phyloP scores from a whole-genome alignment of 805 yeast genomes.

The Candida multigemmis region DNA sequence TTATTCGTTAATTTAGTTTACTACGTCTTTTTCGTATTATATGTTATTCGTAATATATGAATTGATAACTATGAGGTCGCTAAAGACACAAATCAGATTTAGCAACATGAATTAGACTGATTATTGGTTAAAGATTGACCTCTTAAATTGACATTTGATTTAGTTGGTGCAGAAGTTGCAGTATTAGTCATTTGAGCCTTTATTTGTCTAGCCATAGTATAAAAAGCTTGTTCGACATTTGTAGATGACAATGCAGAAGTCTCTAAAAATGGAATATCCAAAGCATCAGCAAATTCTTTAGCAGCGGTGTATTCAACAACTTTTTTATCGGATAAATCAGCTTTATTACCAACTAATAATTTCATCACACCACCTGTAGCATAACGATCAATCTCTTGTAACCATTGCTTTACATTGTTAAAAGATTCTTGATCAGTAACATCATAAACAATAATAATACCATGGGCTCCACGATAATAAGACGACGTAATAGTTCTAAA shows the following conservation, averaged over 20 bases:
- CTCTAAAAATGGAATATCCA: slow-evolving; percentile 90
- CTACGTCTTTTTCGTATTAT: no score
- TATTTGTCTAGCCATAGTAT: slow-evolving; percentile 97
- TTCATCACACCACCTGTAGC: slow-evolving; percentile 97
- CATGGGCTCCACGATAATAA: slow-evolving; percentile 97
- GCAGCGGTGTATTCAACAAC: slow-evolving; percentile 95
- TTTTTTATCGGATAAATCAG: slow-evolving; percentile 88
- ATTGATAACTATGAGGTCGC: no score
- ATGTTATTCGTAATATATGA: no score
- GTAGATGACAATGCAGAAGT: slow-evolving; percentile 93
- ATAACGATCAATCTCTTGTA: slow-evolving; percentile 96
- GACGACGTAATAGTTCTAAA: slow-evolving; percentile 97
- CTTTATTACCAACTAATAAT: slow-evolving; percentile 92
- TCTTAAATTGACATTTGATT: slow-evolving; percentile 62
- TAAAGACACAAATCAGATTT: no score
- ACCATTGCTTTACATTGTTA: slow-evolving; percentile 96
- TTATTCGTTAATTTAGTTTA: no score
- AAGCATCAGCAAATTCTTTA: slow-evolving; percentile 93
- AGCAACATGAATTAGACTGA: slow-evolving; percentile 32
- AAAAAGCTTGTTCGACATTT: slow-evolving; percentile 96
- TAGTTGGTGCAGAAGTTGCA: slow-evolving; percentile 22
- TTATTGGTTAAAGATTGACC: slow-evolving; percentile 49
- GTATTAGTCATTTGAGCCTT: slow-evolving; percentile 85
- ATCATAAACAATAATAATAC: slow-evolving; percentile 95
- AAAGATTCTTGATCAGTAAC: slow-evolving; percentile 96